Evolutionary conservation across 176 grass and related monocot genomes (phyloP), one percentile per base, ranked within the genome.

Genomic region (Melocanna baccifera): DNA sequence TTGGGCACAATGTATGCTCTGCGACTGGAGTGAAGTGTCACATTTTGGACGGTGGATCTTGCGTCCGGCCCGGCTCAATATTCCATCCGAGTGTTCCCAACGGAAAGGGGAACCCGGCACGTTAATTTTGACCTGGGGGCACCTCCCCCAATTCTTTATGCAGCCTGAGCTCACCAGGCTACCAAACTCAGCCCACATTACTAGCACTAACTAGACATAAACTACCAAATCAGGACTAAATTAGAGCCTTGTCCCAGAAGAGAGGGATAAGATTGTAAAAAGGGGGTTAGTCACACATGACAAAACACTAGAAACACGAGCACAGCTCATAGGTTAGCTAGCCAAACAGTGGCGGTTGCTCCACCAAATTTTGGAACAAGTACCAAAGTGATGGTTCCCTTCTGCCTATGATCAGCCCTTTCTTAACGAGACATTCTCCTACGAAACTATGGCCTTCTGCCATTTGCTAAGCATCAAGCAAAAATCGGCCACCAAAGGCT

Each of bases 311-410:
- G 20, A 47, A 29, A 56, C 67, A 42, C 69, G 18, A 4, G 88
- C 47, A 79, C 75, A 90, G 68, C 79, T 86, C 69, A 51, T 47
- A 19, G 15, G 70, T 69, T 90, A 46, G 71, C 78, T 86, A 77
- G 72, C 78, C 78, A 78, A 72, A 77, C 83, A 40, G 72, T 82
- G 72, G 88, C 78, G 67, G 80, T 87, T 83, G 84, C 84, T 90
- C 84, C 84, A 87, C 84, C 68, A 78, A 59, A 73, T 51, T 79
- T 69, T 69, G 74, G 74, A 87, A 83, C 84, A n/a, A 53, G 50
- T 62, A 83, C 80, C 89, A 81, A 78, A 74, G 13, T 63, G 64
- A 82, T 26, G 71, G 77, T 77, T 58, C 83, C 65, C 26, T 55
- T 74, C 7, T 2, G 8, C 36, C 53, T 56, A 18, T 26, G 4